Evolutionary conservation across 768 basidiomycete genomes (phyloP), one percentile per base, ranked within the genome.

Genomic region (Termitomyces sp.): DNA sequence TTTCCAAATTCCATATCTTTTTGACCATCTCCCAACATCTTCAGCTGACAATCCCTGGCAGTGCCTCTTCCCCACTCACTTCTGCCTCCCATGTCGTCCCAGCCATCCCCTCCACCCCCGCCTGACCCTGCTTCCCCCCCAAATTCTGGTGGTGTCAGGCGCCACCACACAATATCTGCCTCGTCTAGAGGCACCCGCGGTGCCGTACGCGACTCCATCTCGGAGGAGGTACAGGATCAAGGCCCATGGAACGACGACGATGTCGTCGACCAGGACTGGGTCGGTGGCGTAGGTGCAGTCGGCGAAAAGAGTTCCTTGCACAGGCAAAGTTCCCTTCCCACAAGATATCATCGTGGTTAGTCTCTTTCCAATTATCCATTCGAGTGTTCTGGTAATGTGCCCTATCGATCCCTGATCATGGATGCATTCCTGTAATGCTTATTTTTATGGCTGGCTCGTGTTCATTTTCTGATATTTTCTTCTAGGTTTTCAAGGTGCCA

Each of bases 91-190:
- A 78, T 78, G 78, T 75, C 71, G 33, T 63, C 67, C 16, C 70
- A 71, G 63, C 73, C 76, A 20, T 69, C 71, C 65, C 75, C 74
- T 44, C 73, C 76, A 24, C 67, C 77, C 20, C 78, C 81, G 18
- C 74, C 78, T 13, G 73, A 74, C 13, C 76, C 79, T 36, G 67
- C 76, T 11, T 78, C 79, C 7, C 77, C 77, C 1, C 74, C 77
- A n/a, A 72, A 72, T 49, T 72, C 78, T 1, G 74, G 75, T 32
- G 79, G 81, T 38, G 90, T 92, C n/a, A 80, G 91, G 67, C 84
- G 91, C 36, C 89, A 92, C 72, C 91, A 93, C 69, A 93, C 91
- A 53, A 92, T 93, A 74, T 84, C 91, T 35, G 84, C 89, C 12
- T 80, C 89, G 24, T 89, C 89, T 55, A 83, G 91, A 66, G 76